A percentile compares a stretch with the other conserved stretches of the same genome.
Conservation (phyloP, 169 alveolate genomes). For the Plasmodium inui region DNA sequence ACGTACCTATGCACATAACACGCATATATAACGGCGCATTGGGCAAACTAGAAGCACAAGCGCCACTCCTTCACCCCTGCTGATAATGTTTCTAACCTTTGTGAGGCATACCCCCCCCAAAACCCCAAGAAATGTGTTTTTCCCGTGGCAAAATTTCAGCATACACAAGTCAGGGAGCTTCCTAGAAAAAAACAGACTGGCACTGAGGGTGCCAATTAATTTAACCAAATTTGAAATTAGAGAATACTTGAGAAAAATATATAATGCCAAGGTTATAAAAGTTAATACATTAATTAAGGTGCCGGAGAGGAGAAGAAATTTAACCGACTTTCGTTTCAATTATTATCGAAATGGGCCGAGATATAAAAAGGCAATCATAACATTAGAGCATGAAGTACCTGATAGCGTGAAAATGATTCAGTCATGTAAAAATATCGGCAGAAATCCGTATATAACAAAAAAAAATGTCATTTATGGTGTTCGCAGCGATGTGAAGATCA, state of each 20-base stretch:
- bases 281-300: slow-evolving; percentile 88
- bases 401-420: slow-evolving; percentile 90
- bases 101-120: slow-evolving; percentile 69
- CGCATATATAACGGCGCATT: not conserved
- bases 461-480: slow-evolving; percentile 86
- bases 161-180: slow-evolving; percentile 89
- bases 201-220: slow-evolving; percentile 90
- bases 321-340: slow-evolving; percentile 76
- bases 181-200: slow-evolving; percentile 88
- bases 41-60: not conserved
- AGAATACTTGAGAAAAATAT: slow-evolving; percentile 88
- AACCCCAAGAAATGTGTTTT: slow-evolving; percentile 87
- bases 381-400: slow-evolving; percentile 89
- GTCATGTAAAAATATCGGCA: slow-evolving; percentile 82
- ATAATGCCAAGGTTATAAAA: slow-evolving; percentile 88
- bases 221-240: slow-evolving; percentile 90
- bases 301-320: slow-evolving; percentile 86
- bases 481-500: slow-evolving; percentile 77
- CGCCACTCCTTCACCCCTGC: not conserved
- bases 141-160: slow-evolving; percentile 90
- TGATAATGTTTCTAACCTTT: slow-evolving; percentile 50
- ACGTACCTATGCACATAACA: not conserved
- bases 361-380: slow-evolving; percentile 90
- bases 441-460: slow-evolving; percentile 88
- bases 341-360: slow-evolving; percentile 90